These are phyloP conservation scores for Kuraishia hungarica DNA, from an alignment of 805 yeast species.

Conservation along the genomic window DNA sequence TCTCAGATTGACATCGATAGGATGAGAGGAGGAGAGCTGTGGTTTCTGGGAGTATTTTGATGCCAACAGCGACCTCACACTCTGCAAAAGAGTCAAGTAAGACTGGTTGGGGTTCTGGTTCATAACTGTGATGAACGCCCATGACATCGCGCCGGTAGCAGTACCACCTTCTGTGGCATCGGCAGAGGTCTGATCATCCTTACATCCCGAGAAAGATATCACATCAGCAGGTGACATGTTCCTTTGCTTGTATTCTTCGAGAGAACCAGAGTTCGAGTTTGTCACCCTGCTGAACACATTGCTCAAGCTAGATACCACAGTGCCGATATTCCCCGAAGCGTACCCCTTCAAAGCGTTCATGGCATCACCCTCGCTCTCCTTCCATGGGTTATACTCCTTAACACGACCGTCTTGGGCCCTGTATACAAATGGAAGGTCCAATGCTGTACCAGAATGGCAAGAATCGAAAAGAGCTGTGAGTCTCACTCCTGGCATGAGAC, in stretches of 20 bases:
- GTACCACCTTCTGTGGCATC: conserved; percentile 59
- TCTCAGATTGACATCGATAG: conserved; percentile 49
- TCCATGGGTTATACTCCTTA: conserved; percentile 63
- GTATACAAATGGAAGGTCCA: conserved; percentile 67
- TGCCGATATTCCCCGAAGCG: conserved; percentile 41
- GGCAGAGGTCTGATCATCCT: conserved; percentile 65
- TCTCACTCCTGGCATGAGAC: conserved; percentile 59
- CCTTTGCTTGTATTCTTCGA: conserved; percentile 32
- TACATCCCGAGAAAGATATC: conserved; percentile 64
- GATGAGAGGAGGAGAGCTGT: conserved; percentile 74
- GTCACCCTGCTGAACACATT: conserved; percentile 20
- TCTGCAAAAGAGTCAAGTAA: conserved; percentile 60
- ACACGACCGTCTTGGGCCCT: conserved; percentile 60
- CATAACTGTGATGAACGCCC: conserved; percentile 57
- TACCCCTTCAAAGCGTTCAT: conserved; percentile 45
- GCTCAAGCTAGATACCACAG: conserved; percentile 31
- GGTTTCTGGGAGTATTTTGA: conserved; percentile 75
- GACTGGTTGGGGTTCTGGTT: conserved; percentile 54
- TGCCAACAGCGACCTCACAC: conserved; percentile 54
- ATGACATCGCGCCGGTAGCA: conserved; percentile 73
- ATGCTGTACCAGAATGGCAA: conserved; percentile 70
- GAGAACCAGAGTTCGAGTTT: conserved; percentile 22
- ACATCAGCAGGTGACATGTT: conserved; percentile 66
- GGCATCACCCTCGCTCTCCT: conserved; percentile 57
- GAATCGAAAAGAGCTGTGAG: conserved; percentile 70